A percentile compares a stretch with the other conserved stretches of the same genome.
Evolutionary conservation across 768 basidiomycete genomes (phyloP).

Genomic region (Myochromella boudieri): DNA sequence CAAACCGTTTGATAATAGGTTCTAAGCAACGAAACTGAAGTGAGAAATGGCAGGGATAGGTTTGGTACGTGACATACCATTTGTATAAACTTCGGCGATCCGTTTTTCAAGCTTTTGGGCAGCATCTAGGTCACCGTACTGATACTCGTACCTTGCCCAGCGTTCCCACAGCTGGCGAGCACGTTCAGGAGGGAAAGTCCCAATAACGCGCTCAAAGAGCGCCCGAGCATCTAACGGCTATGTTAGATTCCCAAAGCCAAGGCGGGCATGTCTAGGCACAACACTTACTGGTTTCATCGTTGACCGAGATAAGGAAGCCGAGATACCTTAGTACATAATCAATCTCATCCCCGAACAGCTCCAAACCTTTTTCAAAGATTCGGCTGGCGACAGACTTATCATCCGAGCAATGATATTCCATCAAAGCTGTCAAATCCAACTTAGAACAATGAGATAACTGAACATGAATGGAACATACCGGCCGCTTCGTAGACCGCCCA

Average conservation of each 20-base stretch:
- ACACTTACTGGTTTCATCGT: constrained; percentile 89
- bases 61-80: constrained; percentile 48
- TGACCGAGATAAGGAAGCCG: constrained; percentile 89
- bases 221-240: constrained; percentile 81
- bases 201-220: constrained; percentile 87
- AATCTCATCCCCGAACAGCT: constrained; percentile 76
- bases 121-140: constrained; percentile 89
- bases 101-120: constrained; percentile 88
- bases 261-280: background rate
- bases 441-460: background rate
- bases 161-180: constrained; percentile 92
- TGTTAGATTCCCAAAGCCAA: constrained; percentile 1
- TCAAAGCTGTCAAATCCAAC: constrained; percentile 57
- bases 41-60: background rate
- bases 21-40: constrained; percentile 44
- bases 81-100: constrained; percentile 84
- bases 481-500: constrained; percentile 96
- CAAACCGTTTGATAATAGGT: constrained; percentile 87
- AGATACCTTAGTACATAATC: constrained; percentile 90
- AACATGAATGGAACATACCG: constrained; percentile 45
- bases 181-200: constrained; percentile 72
- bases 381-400: constrained; percentile 75
- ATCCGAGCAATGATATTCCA: constrained; percentile 93
- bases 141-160: constrained; percentile 95
- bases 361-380: constrained; percentile 93